These are phyloP conservation scores for Phytophthora ohioensis DNA, from an alignment of 352 stramenopile species.

Conservation along the genomic window DNA sequence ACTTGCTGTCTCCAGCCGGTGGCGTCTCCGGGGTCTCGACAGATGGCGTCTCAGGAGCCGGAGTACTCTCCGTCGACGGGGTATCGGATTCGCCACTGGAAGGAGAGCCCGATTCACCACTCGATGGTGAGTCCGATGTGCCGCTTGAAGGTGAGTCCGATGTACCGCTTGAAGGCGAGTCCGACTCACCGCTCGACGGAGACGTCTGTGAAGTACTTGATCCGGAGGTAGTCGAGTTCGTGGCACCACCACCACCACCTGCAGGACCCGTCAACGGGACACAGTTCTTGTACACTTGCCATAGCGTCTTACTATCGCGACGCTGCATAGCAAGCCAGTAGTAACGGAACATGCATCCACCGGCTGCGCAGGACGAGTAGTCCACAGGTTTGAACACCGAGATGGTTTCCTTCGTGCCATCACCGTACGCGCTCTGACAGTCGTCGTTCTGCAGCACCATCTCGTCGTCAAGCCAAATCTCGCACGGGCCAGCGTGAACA, in stretches of 20 bases:
- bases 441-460: conserved; percentile 45
- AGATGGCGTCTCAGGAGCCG: conserved; percentile 19
- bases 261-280: conserved; percentile 31
- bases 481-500: conserved; percentile 37
- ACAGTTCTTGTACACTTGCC: conserved; percentile 52
- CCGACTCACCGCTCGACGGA: conserved; percentile 22
- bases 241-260: conserved; percentile 14
- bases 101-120: conserved; percentile 8
- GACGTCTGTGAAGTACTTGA: conserved; percentile 23
- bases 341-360: conserved; percentile 46
- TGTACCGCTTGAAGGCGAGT: conserved; percentile 13
- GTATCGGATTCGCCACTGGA: conserved; percentile 19
- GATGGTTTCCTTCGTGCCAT: conserved; percentile 29
- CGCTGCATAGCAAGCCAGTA: conserved; percentile 49
- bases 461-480: conserved; percentile 44
- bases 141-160: conserved; percentile 14
- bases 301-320: conserved; percentile 31
- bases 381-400: conserved; percentile 47
- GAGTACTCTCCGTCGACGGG: conserved; percentile 13
- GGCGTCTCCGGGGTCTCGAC: conserved; percentile 21
- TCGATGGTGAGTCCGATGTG: conserved; percentile 2
- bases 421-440: conserved; percentile 37
- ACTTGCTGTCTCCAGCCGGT: conserved; percentile 20
- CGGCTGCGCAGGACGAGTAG: conserved; percentile 37
- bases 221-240: conserved; percentile 19